Conservation (phyloP, 306 rosid species). For the Amphicarpaea edgeworthii region DNA sequence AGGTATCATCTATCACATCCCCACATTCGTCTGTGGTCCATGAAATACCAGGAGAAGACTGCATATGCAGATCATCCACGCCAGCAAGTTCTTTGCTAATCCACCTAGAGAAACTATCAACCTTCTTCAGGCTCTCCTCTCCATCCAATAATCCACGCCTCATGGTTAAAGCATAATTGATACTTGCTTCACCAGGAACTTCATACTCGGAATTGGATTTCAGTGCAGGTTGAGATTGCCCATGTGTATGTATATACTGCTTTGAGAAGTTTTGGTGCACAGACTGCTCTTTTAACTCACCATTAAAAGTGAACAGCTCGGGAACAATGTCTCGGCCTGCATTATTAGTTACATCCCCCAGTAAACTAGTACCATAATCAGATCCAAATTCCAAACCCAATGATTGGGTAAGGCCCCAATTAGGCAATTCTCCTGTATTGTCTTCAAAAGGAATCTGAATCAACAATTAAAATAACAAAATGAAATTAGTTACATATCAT, state of each 20-base stretch:
- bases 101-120: constrained; percentile 95
- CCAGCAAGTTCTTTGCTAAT: constrained; percentile 74
- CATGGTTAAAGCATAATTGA: constrained; percentile 56
- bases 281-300: constrained; percentile 51
- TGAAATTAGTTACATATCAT: constrained; percentile 24
- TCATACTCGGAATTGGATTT: constrained; percentile 54
- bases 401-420: constrained; percentile 59
- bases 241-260: constrained; percentile 55
- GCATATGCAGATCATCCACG: constrained; percentile 78
- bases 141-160: constrained; percentile 61
- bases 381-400: constrained; percentile 55
- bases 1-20: constrained; percentile 69
- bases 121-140: constrained; percentile 80
- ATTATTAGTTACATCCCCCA: constrained; percentile 45
- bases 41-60: constrained; percentile 76
- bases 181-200: constrained; percentile 56
- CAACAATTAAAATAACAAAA: constrained; percentile 46
- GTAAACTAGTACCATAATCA: constrained; percentile 40
- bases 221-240: constrained; percentile 48
- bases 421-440: constrained; percentile 50
- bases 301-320: constrained; percentile 45
- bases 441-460: constrained; percentile 70
- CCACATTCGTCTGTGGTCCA: constrained; percentile 81
- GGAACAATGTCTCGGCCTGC: constrained; percentile 47
- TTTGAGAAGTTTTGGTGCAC: constrained; percentile 48